Evolutionary conservation across 345 rosid species (phyloP).

Genomic region (Moringa oleifera): DNA sequence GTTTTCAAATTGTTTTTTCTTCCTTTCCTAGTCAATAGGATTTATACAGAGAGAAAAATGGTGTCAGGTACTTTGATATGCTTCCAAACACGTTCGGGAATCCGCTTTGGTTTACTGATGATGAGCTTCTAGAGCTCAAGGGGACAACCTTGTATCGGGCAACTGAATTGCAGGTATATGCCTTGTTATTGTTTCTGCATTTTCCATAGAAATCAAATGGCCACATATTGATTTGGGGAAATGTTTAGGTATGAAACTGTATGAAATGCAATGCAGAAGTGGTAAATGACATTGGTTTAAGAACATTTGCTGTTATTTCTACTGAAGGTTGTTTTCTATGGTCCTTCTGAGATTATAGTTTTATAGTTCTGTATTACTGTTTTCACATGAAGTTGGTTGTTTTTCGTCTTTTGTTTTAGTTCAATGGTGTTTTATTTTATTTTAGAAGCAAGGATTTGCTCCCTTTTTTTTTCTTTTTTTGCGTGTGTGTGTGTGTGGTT

Average conservation of each 20-base stretch:
- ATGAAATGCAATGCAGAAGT: no score
- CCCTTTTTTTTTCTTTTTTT: no score
- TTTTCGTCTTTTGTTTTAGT: no score
- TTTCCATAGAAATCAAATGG: neutral
- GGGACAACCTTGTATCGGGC: constrained; percentile 79
- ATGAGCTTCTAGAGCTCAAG: constrained; percentile 65
- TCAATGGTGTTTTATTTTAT: no score
- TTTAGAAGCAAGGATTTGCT: no score
- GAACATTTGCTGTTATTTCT: neutral
- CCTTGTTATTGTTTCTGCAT: neutral
- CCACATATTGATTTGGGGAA: neutral
- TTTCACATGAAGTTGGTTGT: constrained; percentile 5
- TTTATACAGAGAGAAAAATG: constrained; percentile 18
- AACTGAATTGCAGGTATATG: constrained; percentile 66
- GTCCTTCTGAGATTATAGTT: neutral
- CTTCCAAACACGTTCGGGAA: constrained; percentile 76
- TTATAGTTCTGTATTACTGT: neutral
- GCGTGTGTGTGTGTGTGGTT: no score
- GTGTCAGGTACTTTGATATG: constrained; percentile 76
- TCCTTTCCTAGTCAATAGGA: neutral
- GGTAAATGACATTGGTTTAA: neutral
- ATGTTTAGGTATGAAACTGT: neutral
- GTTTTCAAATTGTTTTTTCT: neutral
- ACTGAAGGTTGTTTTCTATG: neutral
- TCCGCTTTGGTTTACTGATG: constrained; percentile 85